Base-by-base conservation (phyloP, 768 basidiomycete species). In the Russula sp. region DNA sequence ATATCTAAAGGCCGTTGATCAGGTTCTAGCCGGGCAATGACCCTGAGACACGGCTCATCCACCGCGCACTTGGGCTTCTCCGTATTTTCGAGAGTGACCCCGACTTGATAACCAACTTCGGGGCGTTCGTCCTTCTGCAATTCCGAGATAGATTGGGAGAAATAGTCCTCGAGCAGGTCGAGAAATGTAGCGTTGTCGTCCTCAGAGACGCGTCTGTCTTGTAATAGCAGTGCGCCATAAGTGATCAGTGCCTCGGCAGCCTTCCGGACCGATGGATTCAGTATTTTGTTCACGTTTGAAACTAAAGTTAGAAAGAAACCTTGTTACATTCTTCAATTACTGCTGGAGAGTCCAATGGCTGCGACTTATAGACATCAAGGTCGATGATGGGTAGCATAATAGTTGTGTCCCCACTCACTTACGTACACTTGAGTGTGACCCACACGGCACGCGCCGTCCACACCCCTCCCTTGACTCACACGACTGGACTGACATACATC, bases 71-170 rank as follows among this genome's bases (percentile, higher is more conserved):
- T 90, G 42, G 89, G 88, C 70, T 91, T 93, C 76, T 97, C 95
- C 2, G 94, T 98, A 73, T 95, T 94, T 75, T 95, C 93, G n/a
- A 96, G 84, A 5, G 94, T 97, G 5, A 94, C 93, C 2, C 95
- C 94, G 47, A 93, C 86, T 75, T 98, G 95, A 74, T 93, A 98
- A 59, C 89, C 85, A 11, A 91, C 77, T 68, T 97, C 91, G 0
- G 92, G 91, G 18, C 86, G 83, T 71, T 91, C 87, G 66, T 98
- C 95, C 67, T 82, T 78, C 77, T 81, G 78, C 60, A 98, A 77
- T 1, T 77, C 78, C 2, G 76, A 75, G 39, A 78, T 71, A 0
- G 86, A 80, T 72, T 94, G 94, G 7, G 81, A 79, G 71, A 98
- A 98, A 74, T 98, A 98, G 73, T 95, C 92, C 72, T 98, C 95